phyloP scores from a whole-genome alignment of 495 filamentous ascomycete species.

The Hypoxylon rickii region DNA sequence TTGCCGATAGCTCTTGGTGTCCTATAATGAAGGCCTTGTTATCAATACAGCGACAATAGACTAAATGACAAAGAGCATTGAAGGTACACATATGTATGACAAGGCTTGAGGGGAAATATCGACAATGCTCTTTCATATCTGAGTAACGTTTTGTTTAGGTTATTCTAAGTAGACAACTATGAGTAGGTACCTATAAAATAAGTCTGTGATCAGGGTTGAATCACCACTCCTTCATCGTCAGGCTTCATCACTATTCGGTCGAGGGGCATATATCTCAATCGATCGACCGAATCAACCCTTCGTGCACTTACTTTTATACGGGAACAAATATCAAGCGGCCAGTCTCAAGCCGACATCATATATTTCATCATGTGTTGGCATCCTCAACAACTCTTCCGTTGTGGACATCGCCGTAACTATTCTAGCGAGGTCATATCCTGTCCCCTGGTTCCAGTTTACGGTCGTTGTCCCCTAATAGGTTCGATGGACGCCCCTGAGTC shows the following conservation, averaged over 20 bases:
- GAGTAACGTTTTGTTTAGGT: too few relatives aligned
- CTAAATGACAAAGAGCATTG: too few relatives aligned
- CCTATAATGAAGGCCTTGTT: too few relatives aligned
- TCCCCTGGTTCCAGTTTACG: constrained; percentile 13
- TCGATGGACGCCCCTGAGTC: constrained; percentile 8
- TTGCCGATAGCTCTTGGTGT: too few relatives aligned
- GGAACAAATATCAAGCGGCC: neutral
- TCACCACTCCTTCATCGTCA: constrained; percentile 6
- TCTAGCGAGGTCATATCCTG: constrained; percentile 21
- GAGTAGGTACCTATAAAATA: too few relatives aligned
- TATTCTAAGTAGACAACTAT: too few relatives aligned
- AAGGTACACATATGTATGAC: too few relatives aligned
- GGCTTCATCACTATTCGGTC: constrained; percentile 18
- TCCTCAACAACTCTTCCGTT: constrained; percentile 15
- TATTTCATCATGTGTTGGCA: constrained; percentile 25
- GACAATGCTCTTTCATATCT: constrained; percentile 2
- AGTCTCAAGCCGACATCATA: neutral
- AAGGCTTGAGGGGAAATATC: too few relatives aligned
- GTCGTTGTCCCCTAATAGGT: constrained; percentile 16
- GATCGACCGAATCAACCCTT: neutral
- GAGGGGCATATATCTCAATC: neutral
- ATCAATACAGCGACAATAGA: too few relatives aligned
- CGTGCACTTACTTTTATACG: constrained; percentile 15
- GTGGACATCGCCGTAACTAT: constrained; percentile 10
- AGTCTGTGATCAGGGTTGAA: too few relatives aligned